phyloP scores from a whole-genome alignment of 1,139 yeast genomes.

The Yamadazyma spencermartinsiae region DNA sequence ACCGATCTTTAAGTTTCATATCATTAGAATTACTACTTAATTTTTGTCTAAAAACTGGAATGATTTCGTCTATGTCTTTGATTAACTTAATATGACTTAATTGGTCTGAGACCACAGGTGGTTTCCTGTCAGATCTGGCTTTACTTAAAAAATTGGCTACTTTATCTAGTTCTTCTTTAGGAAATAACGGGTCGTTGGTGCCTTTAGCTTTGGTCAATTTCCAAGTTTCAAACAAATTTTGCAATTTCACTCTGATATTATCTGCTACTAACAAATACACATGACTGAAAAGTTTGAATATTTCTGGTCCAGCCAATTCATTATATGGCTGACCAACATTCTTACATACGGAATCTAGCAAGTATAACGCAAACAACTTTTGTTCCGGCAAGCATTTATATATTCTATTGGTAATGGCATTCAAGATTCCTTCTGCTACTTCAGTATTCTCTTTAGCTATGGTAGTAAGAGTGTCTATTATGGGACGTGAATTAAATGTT shows the following conservation, averaged over 20 bases:
- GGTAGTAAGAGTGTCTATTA: constrained; percentile 80
- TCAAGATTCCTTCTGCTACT: constrained; percentile 75
- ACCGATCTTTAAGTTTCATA: constrained; percentile 34
- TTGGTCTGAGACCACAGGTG: constrained; percentile 1
- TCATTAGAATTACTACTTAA: constrained; percentile 32
- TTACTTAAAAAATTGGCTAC: constrained; percentile 71
- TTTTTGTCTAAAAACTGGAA: constrained; percentile 39
- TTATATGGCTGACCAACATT: constrained; percentile 89
- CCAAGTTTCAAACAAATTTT: constrained; percentile 87
- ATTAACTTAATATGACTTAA: constrained; percentile 34
- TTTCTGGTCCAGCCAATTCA: constrained; percentile 63
- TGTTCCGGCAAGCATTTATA: constrained; percentile 65
- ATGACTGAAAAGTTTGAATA: constrained; percentile 68
- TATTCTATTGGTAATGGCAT: constrained; percentile 66
- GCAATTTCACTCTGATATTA: constrained; percentile 63
- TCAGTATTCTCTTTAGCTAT: constrained; percentile 83
- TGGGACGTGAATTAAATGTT: constrained; percentile 87
- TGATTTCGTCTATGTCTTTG: constrained; percentile 44
- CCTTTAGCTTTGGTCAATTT: constrained; percentile 54
- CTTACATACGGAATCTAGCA: constrained; percentile 91
- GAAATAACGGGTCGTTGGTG: constrained; percentile 69
- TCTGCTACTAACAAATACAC: constrained; percentile 81
- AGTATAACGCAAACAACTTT: constrained; percentile 78
- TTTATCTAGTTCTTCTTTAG: constrained; percentile 64
- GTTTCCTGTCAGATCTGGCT: constrained; percentile 20